These are phyloP conservation scores for Mangifera indica DNA, from an alignment of 345 rosid genomes.

Conservation along the genomic window DNA sequence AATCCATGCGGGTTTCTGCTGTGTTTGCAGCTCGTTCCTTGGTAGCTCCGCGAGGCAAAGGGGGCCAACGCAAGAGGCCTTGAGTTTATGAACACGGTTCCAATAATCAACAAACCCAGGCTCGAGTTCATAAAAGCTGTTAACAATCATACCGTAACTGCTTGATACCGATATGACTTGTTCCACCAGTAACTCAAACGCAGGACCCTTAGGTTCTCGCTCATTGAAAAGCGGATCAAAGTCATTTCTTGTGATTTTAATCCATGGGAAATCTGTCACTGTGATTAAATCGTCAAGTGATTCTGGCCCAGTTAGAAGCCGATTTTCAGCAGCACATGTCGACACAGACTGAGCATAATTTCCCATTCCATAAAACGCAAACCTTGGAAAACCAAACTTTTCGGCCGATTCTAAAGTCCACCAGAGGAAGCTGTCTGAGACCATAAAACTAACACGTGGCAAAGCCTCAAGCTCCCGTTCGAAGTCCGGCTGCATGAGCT, in stretches of 20 bases:
- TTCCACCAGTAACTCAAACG: constrained; percentile 19
- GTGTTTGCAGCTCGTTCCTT: neutral
- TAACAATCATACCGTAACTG: constrained; percentile 47
- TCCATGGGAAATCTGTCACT: constrained; percentile 64
- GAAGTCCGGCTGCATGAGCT: constrained; percentile 51
- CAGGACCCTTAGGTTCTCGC: constrained; percentile 20
- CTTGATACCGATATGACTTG: neutral
- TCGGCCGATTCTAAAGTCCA: constrained; percentile 72
- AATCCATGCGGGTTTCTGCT: constrained; percentile 47
- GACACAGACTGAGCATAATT: constrained; percentile 25
- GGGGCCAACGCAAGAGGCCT: constrained; percentile 58
- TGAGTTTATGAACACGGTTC: constrained; percentile 16
- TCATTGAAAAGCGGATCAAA: constrained; percentile 7
- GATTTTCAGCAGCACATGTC: neutral
- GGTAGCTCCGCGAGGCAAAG: constrained; percentile 40
- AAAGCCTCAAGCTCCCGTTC: constrained; percentile 42
- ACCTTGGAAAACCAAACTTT: constrained; percentile 56
- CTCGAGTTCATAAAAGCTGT: constrained; percentile 74
- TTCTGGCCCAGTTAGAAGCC: constrained; percentile 16
- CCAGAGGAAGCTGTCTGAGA: constrained; percentile 75
- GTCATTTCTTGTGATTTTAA: constrained; percentile 47
- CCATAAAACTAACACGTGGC: constrained; percentile 50
- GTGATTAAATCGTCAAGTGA: constrained; percentile 46
- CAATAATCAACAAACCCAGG: constrained; percentile 42
- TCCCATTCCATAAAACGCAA: constrained; percentile 54